phyloP scores from a whole-genome alignment of 768 basidiomycete genomes.

The Boletus patriciae region DNA sequence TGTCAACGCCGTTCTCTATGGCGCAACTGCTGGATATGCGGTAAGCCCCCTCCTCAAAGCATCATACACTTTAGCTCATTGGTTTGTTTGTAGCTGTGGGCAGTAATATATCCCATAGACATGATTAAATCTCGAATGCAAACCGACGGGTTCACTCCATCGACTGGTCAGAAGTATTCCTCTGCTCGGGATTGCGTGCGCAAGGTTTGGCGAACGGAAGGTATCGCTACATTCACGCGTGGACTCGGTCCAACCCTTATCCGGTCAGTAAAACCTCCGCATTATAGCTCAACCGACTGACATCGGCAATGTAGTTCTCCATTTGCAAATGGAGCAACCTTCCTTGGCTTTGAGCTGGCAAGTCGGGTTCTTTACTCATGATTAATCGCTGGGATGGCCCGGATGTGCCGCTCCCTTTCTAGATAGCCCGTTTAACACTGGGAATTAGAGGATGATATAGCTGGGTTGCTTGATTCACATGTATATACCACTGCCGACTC shows the following conservation, averaged over 20 bases:
- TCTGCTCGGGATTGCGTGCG: constrained; percentile 81
- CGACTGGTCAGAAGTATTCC: constrained; percentile 78
- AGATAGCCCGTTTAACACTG: neutral
- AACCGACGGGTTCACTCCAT: constrained; percentile 80
- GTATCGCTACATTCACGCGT: constrained; percentile 81
- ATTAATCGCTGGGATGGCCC: neutral
- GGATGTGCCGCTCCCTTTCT: neutral
- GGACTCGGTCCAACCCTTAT: constrained; percentile 93
- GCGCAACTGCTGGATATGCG: constrained; percentile 90
- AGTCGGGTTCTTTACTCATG: constrained; percentile 61
- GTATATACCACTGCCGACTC: constrained; percentile 4
- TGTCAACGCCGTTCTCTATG: constrained; percentile 77
- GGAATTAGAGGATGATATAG: constrained; percentile 2
- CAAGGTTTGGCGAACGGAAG: constrained; percentile 82
- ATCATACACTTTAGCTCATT: constrained; percentile 9
- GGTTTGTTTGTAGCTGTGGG: constrained; percentile 62
- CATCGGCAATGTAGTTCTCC: constrained; percentile 62
- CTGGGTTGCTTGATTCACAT: neutral
- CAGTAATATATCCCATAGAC: constrained; percentile 93
- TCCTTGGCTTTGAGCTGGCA: constrained; percentile 93
- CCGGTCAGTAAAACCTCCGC: constrained; percentile 50
- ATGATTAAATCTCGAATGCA: constrained; percentile 97
- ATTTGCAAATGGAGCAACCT: constrained; percentile 96
- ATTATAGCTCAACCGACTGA: constrained; percentile 9
- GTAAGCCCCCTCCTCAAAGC: constrained; percentile 45